A percentile compares a stretch with the other conserved stretches of the same genome.
Evolutionary conservation across 2,329 filamentous ascomycete species (phyloP).

Genomic region (Xylariaceae sp.): DNA sequence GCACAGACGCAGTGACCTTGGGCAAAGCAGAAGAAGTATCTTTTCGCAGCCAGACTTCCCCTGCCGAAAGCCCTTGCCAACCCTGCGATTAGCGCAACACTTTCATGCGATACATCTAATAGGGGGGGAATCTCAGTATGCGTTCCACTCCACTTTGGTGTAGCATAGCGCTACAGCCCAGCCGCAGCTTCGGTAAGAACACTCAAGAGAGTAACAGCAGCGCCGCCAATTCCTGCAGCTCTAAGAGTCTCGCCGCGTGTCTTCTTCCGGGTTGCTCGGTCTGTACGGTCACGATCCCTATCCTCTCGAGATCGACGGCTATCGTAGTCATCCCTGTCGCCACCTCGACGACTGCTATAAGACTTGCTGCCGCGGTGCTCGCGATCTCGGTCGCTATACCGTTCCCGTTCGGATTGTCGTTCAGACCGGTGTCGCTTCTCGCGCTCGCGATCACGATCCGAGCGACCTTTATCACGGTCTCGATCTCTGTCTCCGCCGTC

Average conservation of each 20-base stretch:
- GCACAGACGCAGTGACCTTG: no score
- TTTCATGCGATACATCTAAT: no score
- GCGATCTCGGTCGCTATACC: slow-evolving; percentile 32
- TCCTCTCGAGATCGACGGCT: slow-evolving; percentile 22
- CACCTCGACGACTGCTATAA: slow-evolving; percentile 7
- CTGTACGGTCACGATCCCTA: slow-evolving; percentile 32
- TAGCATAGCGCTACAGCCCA: slow-evolving; percentile 22
- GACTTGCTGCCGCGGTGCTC: slow-evolving; percentile 4
- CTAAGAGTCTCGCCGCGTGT: slow-evolving; percentile 52
- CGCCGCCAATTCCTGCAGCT: slow-evolving; percentile 57
- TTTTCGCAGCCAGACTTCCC: no score
- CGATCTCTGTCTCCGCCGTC: slow-evolving; percentile 16
- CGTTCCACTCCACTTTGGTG: no score
- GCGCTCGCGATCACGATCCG: slow-evolving; percentile 11
- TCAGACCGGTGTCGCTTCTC: slow-evolving; percentile 33
- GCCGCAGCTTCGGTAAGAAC: slow-evolving; percentile 55
- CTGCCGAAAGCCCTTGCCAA: no score
- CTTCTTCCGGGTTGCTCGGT: slow-evolving; percentile 15
- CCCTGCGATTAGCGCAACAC: no score
- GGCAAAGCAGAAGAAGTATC: no score
- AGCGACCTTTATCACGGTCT: slow-evolving; percentile 14
- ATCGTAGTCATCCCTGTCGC: slow-evolving; percentile 31
- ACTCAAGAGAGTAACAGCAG: slow-evolving; percentile 54
- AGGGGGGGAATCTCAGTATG: no score
- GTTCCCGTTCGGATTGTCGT: slow-evolving; percentile 31